Evolutionary conservation across 176 grass and related monocot species (phyloP).

Genomic region (Avena eriantha): DNA sequence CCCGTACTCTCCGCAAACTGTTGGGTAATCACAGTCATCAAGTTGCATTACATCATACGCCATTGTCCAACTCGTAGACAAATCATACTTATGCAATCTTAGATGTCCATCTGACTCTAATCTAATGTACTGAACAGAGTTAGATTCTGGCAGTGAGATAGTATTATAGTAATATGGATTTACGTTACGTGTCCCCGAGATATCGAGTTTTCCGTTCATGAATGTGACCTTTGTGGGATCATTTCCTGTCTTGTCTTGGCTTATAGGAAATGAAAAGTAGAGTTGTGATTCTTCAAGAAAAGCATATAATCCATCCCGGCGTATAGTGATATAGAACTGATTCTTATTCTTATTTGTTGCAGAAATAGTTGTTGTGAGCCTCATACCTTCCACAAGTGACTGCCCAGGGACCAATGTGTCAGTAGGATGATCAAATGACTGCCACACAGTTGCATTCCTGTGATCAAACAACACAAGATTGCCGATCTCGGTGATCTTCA

Average conservation of each 20-base stretch:
- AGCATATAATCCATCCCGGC: fast-evolving
- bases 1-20: background rate
- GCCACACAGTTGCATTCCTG: background rate
- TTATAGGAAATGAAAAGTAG: background rate
- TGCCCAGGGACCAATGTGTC: background rate
- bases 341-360: background rate
- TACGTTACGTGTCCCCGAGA: too few species aligned
- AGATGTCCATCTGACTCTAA: background rate
- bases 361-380: background rate
- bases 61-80: background rate
- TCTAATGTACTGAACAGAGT: background rate
- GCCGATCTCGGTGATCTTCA: background rate
- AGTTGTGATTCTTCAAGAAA: background rate
- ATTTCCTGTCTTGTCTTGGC: background rate
- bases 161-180: too few species aligned
- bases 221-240: background rate
- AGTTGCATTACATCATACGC: background rate
- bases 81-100: background rate
- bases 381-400: background rate
- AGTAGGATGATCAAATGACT: slow-evolving; percentile 2
- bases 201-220: background rate
- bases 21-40: background rate
- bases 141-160: background rate
- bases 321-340: background rate
- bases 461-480: slow-evolving; percentile 2